Conservation (phyloP, 352 stramenopile genomes). For the Pythium guiyangense region DNA sequence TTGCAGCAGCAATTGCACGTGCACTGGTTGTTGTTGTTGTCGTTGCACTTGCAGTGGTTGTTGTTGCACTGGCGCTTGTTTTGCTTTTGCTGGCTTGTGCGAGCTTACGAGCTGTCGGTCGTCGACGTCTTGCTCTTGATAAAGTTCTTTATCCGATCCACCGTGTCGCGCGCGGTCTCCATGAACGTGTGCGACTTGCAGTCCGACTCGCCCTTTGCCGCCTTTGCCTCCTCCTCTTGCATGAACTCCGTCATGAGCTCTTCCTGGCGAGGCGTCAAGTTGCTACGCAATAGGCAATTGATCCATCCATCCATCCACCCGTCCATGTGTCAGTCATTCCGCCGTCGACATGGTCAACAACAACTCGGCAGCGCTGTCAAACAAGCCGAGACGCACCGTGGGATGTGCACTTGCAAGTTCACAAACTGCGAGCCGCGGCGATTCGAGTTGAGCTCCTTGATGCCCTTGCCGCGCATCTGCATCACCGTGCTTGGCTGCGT, state of each 20-base stretch:
- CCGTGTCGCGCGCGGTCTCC: conserved; percentile 73
- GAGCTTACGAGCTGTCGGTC: conserved; percentile 2
- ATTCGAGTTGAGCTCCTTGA: conserved; percentile 92
- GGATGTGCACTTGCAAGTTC: conserved; percentile 95
- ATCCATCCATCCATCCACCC: conserved; percentile 10
- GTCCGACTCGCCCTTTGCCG: conserved; percentile 60
- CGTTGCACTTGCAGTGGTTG: too few species aligned
- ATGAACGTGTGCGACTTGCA: conserved; percentile 84
- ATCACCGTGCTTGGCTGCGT: conserved; percentile 95
- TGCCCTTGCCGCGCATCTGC: conserved; percentile 95
- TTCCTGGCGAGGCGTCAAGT: conserved; percentile 91
- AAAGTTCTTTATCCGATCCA: conserved; percentile 88
- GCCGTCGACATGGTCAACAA: neutral
- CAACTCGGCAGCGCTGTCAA: neutral
- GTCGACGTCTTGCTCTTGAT: conserved; percentile 55
- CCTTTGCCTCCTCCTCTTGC: conserved; percentile 78
- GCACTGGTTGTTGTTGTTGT: too few species aligned
- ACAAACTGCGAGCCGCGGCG: conserved; percentile 95
- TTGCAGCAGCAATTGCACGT: neutral
- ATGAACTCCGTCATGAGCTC: conserved; percentile 96
- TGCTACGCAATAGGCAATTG: conserved; percentile 27
- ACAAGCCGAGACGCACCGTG: conserved; percentile 65
- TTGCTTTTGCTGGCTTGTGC: neutral
- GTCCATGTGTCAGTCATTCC: neutral
- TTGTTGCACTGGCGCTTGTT: too few species aligned